Base-by-base conservation (phyloP, 768 basidiomycete genomes). In the Termitomyces bulborhizus region DNA sequence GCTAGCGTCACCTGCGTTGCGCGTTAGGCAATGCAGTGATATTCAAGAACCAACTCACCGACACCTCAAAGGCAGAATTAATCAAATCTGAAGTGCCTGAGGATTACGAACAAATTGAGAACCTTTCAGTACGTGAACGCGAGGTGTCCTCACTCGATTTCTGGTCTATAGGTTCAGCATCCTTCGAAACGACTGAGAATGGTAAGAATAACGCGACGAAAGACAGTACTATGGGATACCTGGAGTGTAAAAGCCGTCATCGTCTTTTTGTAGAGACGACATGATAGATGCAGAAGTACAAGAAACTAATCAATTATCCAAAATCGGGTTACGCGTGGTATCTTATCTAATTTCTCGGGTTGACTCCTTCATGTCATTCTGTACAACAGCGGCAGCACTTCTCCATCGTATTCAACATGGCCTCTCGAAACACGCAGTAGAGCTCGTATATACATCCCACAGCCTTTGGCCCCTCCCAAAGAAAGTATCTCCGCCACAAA, bases 1-100 rank as follows among this genome's bases (percentile, higher is more conserved):
- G 94, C 94, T 55, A 98, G 80, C 18, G 94, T 98, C 59, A 99
- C 94, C 93, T 93, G 63, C 31, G 57, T 26, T 31, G 53, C 31
- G 43, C 46, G 42, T 34, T 21, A 32, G 36, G 18, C 16, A 29
- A 46, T 37, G 34, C 21, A 21, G 2, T 12, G 15, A 6, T 31
- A 31, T 13, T 1, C 6, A 16, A 12, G 18, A 39, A 46, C 36
- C 8, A 43, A 18, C 69, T 54, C 67, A 91, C 90, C 63, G 81
- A 79, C 59, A 93, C 90, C 71, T 93, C 89, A 65, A 90, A 93
- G 26, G 81, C 84, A n/a, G 88, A 86, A 58, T 83, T 79, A 63
- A 91, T 79, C 37, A 93, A 79, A 66, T 90, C 87, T 29, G 73
- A 78, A 11, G 75, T 64, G 18, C 45, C 71, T 74, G 42, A 16